Conservation (phyloP, 2,329 filamentous ascomycete species). For the Penicillium sp. region DNA sequence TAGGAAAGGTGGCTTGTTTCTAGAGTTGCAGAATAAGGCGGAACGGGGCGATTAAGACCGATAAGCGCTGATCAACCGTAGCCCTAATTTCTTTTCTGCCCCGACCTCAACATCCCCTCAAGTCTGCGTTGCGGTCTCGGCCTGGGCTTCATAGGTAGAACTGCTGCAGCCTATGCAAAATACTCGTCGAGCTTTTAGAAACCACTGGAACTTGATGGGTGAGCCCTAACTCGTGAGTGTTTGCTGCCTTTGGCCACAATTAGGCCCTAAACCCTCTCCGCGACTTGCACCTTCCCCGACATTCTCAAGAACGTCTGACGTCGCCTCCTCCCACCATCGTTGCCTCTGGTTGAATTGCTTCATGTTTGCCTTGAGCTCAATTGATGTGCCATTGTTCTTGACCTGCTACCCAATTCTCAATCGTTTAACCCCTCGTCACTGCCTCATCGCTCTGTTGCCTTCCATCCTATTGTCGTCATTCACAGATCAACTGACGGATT, state of each 20-base stretch:
- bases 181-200: background rate
- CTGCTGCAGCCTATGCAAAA: background rate
- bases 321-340: conserved; percentile 8
- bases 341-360: background rate
- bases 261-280: conserved; percentile 19
- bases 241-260: background rate
- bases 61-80: conserved; percentile 33
- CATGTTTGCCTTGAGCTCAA: background rate
- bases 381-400: background rate
- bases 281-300: conserved; percentile 12
- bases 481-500: conserved; percentile 7
- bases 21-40: conserved; percentile 28
- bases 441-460: background rate
- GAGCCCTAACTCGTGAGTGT: conserved; percentile 12
- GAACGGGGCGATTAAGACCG: conserved; percentile 21
- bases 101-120: conserved; percentile 17
- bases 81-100: conserved; percentile 43
- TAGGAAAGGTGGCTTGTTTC: conserved; percentile 13
- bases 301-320: conserved; percentile 19
- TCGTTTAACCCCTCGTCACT: background rate
- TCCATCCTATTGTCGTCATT: background rate
- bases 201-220: background rate
- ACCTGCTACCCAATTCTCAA: background rate
- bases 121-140: background rate
- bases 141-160: background rate